Evolutionary conservation across 768 basidiomycete species (phyloP).

Genomic region (Agaricus subrufescens): DNA sequence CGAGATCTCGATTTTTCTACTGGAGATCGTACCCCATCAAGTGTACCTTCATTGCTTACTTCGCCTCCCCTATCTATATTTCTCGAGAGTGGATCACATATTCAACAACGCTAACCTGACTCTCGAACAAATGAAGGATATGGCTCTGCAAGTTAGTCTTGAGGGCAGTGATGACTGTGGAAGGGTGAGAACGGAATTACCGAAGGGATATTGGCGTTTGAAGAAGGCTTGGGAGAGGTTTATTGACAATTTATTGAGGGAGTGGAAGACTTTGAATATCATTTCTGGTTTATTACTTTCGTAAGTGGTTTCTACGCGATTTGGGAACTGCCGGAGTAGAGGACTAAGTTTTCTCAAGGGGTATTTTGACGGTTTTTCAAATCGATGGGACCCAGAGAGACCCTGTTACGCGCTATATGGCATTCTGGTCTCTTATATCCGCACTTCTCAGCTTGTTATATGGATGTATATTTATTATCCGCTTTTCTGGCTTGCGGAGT

Average conservation of each 20-base stretch:
- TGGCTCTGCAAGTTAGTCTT: conserved; percentile 27
- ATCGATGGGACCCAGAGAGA: conserved; percentile 36
- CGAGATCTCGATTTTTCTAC: conserved; percentile 13
- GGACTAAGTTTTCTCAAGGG: conserved; percentile 11
- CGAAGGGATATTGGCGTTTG: conserved; percentile 15
- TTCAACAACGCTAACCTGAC: conserved; percentile 63
- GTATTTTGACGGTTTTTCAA: conserved; percentile 27
- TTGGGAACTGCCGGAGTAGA: neutral
- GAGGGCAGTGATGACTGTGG: neutral
- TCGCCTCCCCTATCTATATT: conserved; percentile 59
- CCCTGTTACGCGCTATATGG: conserved; percentile 47
- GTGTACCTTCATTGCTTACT: conserved; percentile 38
- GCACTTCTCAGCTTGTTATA: conserved; percentile 56
- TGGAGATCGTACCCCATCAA: conserved; percentile 26
- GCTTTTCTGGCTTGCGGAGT: conserved; percentile 59
- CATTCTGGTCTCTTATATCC: conserved; percentile 50
- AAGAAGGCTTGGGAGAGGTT: conserved; percentile 13
- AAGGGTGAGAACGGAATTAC: conserved; percentile 6
- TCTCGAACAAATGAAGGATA: conserved; percentile 46
- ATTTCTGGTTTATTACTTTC: conserved; percentile 12
- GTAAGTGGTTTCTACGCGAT: neutral
- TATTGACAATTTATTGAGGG: conserved; percentile 11
- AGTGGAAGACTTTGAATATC: conserved; percentile 15
- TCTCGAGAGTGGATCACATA: conserved; percentile 57
- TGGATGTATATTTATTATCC: conserved; percentile 57